Base-by-base conservation (phyloP, 192 early-diverging fungal species). In the Spizellomyces sp. region DNA sequence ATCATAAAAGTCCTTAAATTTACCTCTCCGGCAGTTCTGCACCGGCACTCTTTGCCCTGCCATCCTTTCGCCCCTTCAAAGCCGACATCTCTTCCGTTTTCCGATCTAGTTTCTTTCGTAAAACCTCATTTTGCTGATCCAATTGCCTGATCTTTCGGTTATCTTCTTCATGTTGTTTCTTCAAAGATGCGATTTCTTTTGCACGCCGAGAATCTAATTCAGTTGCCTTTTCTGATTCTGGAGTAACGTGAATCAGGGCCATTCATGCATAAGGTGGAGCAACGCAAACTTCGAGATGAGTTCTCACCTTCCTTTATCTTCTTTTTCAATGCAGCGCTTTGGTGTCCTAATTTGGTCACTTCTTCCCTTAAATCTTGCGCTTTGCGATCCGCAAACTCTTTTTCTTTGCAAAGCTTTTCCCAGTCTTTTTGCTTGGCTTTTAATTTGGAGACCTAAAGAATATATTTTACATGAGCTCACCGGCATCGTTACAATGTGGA, bases 91-190 rank as follows among this genome's bases (percentile, higher is more conserved):
- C 80, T 73, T 80, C 78, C 9, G 69, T 64, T 57, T 68, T 77
- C 17, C 73, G 45, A 63, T 85, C 81, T 3, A 81, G 56, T 70
- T 81, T 81, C 66, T 81, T 83, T 36, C 73, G 62, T 27, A 79
- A 15, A 7, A 70, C 47, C 66, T 85, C 81, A 12, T 65, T 9
- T 62, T 78, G 69, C n/a, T 48, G 57, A 48, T 85, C 81, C 15
- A 81, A 66, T 19, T 75, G 73, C 48, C 80, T 63, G 8, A 78
- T 66, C 15, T 74, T 64, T 48, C 70, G 80, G 6, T 69, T 43
- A 59, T 81, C 79, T 44, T 85, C 84, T 36, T 83, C 84, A 5
- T 60, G 67, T 22, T 83, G 81, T 46, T 80, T 80, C 48, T 74
- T 77, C n/a, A 81, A 62, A 4, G 61, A 50, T 1, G 64, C 21